Percentiles rank a stretch among this genome's conserved stretches.
Conservation (phyloP, 2,329 filamentous ascomycete genomes). For the Gaeumannomyces tritici region DNA sequence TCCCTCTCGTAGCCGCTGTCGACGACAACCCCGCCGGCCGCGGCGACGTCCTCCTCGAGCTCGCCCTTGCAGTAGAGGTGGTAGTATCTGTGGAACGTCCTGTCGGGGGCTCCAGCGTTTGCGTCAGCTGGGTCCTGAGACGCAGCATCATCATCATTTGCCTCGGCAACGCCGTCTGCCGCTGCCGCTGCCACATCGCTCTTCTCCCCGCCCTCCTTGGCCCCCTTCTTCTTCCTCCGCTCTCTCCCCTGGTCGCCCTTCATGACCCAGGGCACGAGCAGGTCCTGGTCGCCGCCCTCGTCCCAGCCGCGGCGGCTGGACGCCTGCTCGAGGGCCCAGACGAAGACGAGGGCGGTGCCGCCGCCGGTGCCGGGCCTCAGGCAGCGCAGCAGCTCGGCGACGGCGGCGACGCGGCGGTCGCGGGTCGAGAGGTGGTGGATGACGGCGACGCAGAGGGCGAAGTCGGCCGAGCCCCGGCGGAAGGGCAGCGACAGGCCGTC, state of each 20-base stretch:
- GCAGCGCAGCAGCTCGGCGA: constrained; percentile 60
- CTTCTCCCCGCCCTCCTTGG: neutral
- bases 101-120: constrained; percentile 18
- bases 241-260: constrained; percentile 23
- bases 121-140: neutral
- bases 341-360: constrained; percentile 62
- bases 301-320: constrained; percentile 82
- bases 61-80: constrained; percentile 85
- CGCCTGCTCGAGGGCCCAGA: constrained; percentile 93
- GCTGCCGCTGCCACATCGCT: neutral
- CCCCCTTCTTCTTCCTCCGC: constrained; percentile 10
- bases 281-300: constrained; percentile 73
- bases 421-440: constrained; percentile 85
- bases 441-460: constrained; percentile 89
- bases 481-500: constrained; percentile 82
- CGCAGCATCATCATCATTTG: neutral
- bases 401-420: constrained; percentile 60
- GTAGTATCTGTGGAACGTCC: constrained; percentile 83
- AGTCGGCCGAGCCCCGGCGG: constrained; percentile 52
- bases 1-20: constrained; percentile 89
- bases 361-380: constrained; percentile 25
- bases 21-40: constrained; percentile 66
- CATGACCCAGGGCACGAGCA: constrained; percentile 93
- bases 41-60: constrained; percentile 67
- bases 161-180: neutral